Evolutionary conservation across 2,329 filamentous ascomycete genomes (phyloP), one percentile per base, ranked within the genome.

Genomic region (Aspergillus tanneri): DNA sequence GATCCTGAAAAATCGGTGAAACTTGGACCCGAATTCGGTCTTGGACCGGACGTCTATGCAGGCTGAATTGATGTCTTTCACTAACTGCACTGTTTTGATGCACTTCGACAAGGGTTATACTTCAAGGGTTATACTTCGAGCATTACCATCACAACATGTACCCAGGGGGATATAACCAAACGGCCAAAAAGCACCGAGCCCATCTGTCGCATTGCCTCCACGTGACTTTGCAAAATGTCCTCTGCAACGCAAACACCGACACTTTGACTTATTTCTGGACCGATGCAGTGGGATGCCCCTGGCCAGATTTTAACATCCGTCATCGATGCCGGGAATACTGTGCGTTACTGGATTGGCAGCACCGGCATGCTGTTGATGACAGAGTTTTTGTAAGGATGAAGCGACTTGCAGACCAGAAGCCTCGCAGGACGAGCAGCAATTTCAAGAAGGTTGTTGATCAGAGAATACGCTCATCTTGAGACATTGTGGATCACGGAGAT

Each of bases 81-180:
- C 18, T 41, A 49, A n/a, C 38, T 49, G 19, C 47, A 45, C 27
- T 49, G 36, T 19, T 18, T 49, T 22, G 36, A 49, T 24, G 24
- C 34, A 21, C 47, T 41, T 16, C 47, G 47, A 3, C 41, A 25
- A 2, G 46, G 39, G 21, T 24, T 41, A 18, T 49, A 41, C 14
- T 45, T 45, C 16, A 28, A 45, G 19, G 28, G 41, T 28, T 30
- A 18, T 49, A 41, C 14, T 45, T 45, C 16, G 36, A 45, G 19
- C 37, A 45, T 28, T 30, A 45, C 41, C 28, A 40, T 21, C 23
- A 22, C 12, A 22, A 19, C 18, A 43, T 22, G n/a, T 46, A 34
- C 21, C 19, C 18, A 11, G 18, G 18, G 10, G 36, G 25, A 10
- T 16, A 37, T 7, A 38, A 46, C 19, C 23, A 25, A 12, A 40